phyloP scores from a whole-genome alignment of 768 basidiomycete species.

The Lactarius vividus region DNA sequence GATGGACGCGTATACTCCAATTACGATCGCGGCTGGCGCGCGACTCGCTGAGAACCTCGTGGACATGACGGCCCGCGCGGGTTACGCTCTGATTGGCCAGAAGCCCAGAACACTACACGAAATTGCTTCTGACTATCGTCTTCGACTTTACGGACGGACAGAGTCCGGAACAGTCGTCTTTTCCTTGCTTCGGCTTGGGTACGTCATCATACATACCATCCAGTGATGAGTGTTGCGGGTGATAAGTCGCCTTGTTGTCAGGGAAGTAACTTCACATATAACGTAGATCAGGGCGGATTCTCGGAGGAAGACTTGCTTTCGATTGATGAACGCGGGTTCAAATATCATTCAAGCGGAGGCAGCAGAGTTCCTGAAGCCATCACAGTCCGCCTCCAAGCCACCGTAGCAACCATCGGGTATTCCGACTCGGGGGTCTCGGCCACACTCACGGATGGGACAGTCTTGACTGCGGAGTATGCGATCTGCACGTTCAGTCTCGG shows the following conservation, averaged over 20 bases:
- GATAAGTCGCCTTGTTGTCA: slow-evolving; percentile 26
- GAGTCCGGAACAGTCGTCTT: slow-evolving; percentile 54
- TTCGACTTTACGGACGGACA: slow-evolving; percentile 52
- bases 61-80: slow-evolving; percentile 49
- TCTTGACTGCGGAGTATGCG: slow-evolving; percentile 32
- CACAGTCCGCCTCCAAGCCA: slow-evolving; percentile 50
- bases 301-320: slow-evolving; percentile 42
- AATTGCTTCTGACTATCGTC: slow-evolving; percentile 51
- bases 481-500: slow-evolving; percentile 67
- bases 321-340: slow-evolving; percentile 62
- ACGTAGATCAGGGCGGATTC: slow-evolving; percentile 46
- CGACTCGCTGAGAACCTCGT: slow-evolving; percentile 42
- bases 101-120: slow-evolving; percentile 45
- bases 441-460: slow-evolving; percentile 30
- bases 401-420: slow-evolving; percentile 41
- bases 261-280: slow-evolving; percentile 60
- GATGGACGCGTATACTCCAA: slow-evolving; percentile 37
- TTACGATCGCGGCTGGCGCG: slow-evolving; percentile 43
- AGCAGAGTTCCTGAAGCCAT: slow-evolving; percentile 43
- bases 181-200: slow-evolving; percentile 47
- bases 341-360: slow-evolving; percentile 55
- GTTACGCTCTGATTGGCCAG: slow-evolving; percentile 47
- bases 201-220: too few species aligned
- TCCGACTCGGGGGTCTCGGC: slow-evolving; percentile 52
- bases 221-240: too few species aligned